Evolutionary conservation across 2,329 filamentous ascomycete species (phyloP).

Genomic region (Lizonia empirigonia): DNA sequence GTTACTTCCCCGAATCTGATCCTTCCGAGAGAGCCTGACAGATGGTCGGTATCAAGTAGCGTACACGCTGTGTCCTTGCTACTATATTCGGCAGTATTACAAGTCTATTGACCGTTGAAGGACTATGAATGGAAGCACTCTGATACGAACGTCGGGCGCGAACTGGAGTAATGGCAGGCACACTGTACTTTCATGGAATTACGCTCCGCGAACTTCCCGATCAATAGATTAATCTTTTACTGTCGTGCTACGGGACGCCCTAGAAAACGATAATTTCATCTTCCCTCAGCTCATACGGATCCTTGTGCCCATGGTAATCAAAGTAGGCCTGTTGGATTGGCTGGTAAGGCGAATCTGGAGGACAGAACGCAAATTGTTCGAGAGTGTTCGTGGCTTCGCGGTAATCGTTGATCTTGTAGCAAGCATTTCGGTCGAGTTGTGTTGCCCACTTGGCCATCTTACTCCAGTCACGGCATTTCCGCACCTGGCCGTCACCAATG

Average conservation of each 20-base stretch:
- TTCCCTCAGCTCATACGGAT: slow-evolving; percentile 35
- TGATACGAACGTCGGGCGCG: background rate
- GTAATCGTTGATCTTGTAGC: slow-evolving; percentile 44
- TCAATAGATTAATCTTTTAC: background rate
- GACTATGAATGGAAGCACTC: background rate
- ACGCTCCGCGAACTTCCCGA: background rate
- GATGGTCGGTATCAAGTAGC: background rate
- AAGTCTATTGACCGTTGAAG: background rate
- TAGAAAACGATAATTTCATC: slow-evolving; percentile 29
- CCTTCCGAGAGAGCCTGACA: background rate
- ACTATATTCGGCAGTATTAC: background rate
- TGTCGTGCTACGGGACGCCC: background rate
- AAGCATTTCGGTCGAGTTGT: slow-evolving; percentile 40
- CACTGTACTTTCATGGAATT: background rate
- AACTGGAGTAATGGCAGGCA: background rate
- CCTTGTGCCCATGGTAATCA: slow-evolving; percentile 42
- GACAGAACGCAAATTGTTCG: slow-evolving; percentile 44
- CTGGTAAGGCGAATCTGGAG: slow-evolving; percentile 37
- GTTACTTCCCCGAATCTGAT: too few species aligned
- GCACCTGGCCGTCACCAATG: slow-evolving; percentile 37
- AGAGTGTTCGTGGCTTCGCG: slow-evolving; percentile 44
- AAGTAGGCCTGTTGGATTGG: slow-evolving; percentile 41
- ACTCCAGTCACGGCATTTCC: slow-evolving; percentile 42
- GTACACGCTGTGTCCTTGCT: background rate
- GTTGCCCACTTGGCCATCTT: slow-evolving; percentile 42